phyloP scores from a whole-genome alignment of 2,329 filamentous ascomycete genomes.

The Trichoderma cornu-damae region DNA sequence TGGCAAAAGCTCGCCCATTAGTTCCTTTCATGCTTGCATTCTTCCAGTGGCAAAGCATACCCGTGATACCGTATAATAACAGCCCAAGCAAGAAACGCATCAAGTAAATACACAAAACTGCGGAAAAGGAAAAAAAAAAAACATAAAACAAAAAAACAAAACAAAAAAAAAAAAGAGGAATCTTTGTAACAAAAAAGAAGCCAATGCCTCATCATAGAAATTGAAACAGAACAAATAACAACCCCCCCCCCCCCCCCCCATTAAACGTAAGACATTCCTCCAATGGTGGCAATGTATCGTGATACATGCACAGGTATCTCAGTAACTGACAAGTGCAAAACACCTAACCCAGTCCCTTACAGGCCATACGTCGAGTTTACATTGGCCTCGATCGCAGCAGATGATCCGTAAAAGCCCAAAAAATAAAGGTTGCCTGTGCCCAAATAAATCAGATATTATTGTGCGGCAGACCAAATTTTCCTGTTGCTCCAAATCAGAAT shows the following conservation, averaged over 20 bases:
- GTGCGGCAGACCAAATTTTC: not conserved
- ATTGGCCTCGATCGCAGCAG: not conserved
- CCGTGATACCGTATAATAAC: not conserved
- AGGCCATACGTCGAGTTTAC: not conserved
- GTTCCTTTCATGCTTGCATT: not conserved
- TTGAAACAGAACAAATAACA: not conserved
- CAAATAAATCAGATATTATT: not conserved
- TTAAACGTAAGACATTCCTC: conserved; percentile 3
- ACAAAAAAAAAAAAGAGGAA: not conserved
- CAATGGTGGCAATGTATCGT: not conserved
- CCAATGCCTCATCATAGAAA: not conserved
- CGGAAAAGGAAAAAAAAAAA: not conserved
- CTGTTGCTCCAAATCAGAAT: not conserved
- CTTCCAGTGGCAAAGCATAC: not conserved
- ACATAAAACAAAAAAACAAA: not conserved
- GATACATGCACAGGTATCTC: not conserved
- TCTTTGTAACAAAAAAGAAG: not conserved
- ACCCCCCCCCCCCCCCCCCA: not conserved
- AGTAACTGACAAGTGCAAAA: not conserved
- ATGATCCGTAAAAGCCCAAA: not conserved
- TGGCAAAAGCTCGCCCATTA: not conserved
- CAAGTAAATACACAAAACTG: not conserved
- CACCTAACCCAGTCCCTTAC: not conserved
- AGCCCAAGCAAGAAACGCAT: not conserved
- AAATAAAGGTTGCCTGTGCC: not conserved